Base-by-base conservation (phyloP, 176 grass and related monocot genomes). In the Pontederia crassipes region DNA sequence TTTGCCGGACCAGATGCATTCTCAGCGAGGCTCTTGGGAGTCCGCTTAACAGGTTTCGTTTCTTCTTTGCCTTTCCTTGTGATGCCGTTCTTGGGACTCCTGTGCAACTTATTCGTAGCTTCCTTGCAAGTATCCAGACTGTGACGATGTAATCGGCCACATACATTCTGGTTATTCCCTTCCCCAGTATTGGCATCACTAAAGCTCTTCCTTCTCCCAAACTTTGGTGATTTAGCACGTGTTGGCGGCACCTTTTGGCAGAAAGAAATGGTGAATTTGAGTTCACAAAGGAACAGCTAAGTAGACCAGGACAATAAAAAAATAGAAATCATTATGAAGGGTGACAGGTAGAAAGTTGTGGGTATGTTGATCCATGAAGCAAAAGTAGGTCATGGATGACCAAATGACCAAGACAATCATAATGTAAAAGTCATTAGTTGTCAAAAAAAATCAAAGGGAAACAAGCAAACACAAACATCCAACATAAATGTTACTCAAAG, bases 221-320 rank as follows among this genome's bases (percentile, higher is more conserved):
- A 85, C 79, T 98, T 98, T 8, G 94, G 94, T 8, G 94, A 98
- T 77, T 93, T 98, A 45, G 94, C 88, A 20, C 94, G 81, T 29
- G 94, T 98, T 11, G 94, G 88, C 13, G 94, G 94, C 52, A 93
- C 60, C 94, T 98, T 76, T 65, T 50, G 48, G 48, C 10, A 12
- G 8, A 18, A 62, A 62, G 16, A 65, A n/a, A 15, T 28, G 46
- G n/a, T 14, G 5, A 28, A 48, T 27, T 14, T 20, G 45, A 65
- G 12, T 10, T 53, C 52, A 48, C 4, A 1, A 24, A 77, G 52
- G 35, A 17, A 27, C 26, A 13, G 1, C 9, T 8, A 48, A 68
- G 3, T 67, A 58, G 20, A 9, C 8, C 52, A 12, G 0, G 28
- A 17, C 20, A 12, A 29, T 0, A 47, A 71, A 0, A 12, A 46